A percentile compares a stretch with the other conserved stretches of the same genome.
phyloP scores from a whole-genome alignment of 768 basidiomycete genomes.

The Tylopilus rubrobrunneus region DNA sequence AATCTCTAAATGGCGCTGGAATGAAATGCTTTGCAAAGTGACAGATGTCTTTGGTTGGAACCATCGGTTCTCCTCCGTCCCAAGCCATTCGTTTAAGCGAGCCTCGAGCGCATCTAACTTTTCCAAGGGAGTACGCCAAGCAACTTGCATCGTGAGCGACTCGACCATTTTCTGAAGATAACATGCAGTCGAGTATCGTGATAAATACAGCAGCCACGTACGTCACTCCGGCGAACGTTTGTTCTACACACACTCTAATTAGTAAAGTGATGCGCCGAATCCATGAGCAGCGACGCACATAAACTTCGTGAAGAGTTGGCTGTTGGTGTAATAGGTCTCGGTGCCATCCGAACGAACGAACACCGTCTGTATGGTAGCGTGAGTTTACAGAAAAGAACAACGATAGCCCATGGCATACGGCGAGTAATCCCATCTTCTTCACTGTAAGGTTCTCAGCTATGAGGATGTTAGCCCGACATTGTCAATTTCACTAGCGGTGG shows the following conservation, averaged over 20 bases:
- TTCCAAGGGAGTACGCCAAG: constrained; percentile 69
- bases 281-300: constrained; percentile 43
- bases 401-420: constrained; percentile 36
- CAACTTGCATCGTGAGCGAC: constrained; percentile 62
- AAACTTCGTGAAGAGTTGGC: constrained; percentile 69
- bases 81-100: constrained; percentile 68
- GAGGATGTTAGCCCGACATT: constrained; percentile 6
- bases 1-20: constrained; percentile 62
- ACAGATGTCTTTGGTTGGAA: constrained; percentile 65
- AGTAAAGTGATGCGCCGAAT: not conserved
- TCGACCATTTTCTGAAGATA: constrained; percentile 59
- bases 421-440: constrained; percentile 78
- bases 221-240: constrained; percentile 71
- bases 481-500: not conserved
- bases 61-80: constrained; percentile 78
- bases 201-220: constrained; percentile 24
- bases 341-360: constrained; percentile 73
- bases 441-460: constrained; percentile 67
- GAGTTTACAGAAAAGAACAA: not conserved
- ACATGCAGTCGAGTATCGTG: constrained; percentile 10
- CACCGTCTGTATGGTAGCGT: constrained; percentile 43
- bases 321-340: constrained; percentile 80
- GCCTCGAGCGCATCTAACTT: constrained; percentile 71
- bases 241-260: constrained; percentile 37
- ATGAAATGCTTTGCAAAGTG: constrained; percentile 58